Base-by-base conservation (phyloP, 208 protist genomes). In the Blastocrithidia nonstop region DNA sequence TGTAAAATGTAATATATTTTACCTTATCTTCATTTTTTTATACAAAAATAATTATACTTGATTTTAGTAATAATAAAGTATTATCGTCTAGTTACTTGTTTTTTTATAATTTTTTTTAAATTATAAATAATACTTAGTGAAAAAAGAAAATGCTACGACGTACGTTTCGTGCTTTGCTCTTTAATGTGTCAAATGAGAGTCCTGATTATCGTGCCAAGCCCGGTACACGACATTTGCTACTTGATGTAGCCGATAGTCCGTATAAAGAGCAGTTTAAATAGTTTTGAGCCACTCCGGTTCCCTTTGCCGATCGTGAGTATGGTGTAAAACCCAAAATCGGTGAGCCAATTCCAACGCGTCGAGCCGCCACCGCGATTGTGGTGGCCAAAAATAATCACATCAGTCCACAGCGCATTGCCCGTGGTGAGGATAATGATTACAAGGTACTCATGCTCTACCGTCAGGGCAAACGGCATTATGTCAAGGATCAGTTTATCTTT, bases 231-330 rank as follows among this genome's bases (percentile, higher is more conserved):
- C 78, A 91, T 39, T 57, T 79, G 7, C 66, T 82, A 20, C 55
- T 84, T 32, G 77, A 91, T 33, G 82, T 77, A 4, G 69, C 79
- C 26, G 65, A 72, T 45, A 86, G 74, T 48, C 82, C 77, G 15
- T 91, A 91, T 61, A 91, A 91, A 61, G 82, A 91, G 62, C 74
- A 87, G 49, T 91, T 91, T 54, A 91, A 91, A 50, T 73, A 88
- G 35, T 91, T 72, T 66, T 91, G 82, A 78, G 45, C 82, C 7
- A 85, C 82, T 3, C 77, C 82, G 1, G 66, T 91, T 4, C 82
- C 82, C 0, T 91, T 74, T 48, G 74, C 74, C 3, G 75, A 85
- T 41, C 73, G 82, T 26, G 76, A 85, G 54, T 91, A 85, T 46
- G 77, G 82, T 13, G 69, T 69, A 50, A 91, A 91, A 54, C 77